Evolutionary conservation across 306 rosid genomes (phyloP).

Genomic region (Quercus suber): DNA sequence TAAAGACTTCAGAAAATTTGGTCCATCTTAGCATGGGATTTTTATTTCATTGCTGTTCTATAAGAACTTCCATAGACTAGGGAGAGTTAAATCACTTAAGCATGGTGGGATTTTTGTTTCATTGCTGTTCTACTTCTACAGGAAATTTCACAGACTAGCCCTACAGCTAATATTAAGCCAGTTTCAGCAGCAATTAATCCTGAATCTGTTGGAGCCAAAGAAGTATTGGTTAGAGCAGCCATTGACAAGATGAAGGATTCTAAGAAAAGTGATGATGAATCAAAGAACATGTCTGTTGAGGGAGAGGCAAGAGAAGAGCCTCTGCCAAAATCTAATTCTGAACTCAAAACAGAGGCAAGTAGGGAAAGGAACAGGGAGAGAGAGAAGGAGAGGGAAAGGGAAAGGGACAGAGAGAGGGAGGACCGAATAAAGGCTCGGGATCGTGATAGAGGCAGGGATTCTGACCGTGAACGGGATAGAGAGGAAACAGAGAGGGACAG

Average conservation of each 20-base stretch:
- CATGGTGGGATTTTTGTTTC: too few relatives aligned
- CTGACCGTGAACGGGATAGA: conserved; percentile 76
- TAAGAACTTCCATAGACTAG: conserved; percentile 63
- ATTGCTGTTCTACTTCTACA: conserved; percentile 12
- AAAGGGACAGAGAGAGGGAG: conserved; percentile 50
- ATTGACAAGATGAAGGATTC: conserved; percentile 56
- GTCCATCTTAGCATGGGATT: neutral
- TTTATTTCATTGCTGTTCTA: conserved; percentile 8
- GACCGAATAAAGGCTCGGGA: conserved; percentile 65
- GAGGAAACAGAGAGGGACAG: conserved; percentile 76
- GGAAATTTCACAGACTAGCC: conserved; percentile 63
- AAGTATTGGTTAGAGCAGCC: conserved; percentile 40
- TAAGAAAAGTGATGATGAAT: conserved; percentile 66
- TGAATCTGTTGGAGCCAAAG: conserved; percentile 55
- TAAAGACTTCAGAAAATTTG: neutral
- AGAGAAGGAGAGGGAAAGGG: conserved; percentile 45
- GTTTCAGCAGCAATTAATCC: conserved; percentile 33
- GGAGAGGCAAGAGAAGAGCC: conserved; percentile 57
- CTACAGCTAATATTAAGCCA: conserved; percentile 48
- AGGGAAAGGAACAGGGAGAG: conserved; percentile 56
- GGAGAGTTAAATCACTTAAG: too few relatives aligned
- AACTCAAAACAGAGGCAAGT: conserved; percentile 50
- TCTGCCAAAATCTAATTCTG: conserved; percentile 52
- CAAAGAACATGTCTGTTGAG: conserved; percentile 47
- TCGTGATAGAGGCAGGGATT: conserved; percentile 85